Percentiles rank a stretch among this genome's conserved stretches.
phyloP scores from a whole-genome alignment of 2,329 filamentous ascomycete species.

The Fusarium sp. region DNA sequence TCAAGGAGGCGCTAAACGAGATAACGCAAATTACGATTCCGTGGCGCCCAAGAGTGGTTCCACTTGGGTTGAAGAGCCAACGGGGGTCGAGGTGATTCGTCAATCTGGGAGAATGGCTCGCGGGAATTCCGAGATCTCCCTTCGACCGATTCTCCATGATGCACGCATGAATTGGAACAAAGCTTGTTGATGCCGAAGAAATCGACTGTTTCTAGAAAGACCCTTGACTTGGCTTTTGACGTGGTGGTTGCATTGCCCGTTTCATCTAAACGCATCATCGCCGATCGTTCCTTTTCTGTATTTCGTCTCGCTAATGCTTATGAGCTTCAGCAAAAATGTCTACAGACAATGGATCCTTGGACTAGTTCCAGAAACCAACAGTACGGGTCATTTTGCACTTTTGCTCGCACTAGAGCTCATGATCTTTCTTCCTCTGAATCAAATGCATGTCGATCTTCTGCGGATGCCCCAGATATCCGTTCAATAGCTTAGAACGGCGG shows the following conservation, averaged over 20 bases:
- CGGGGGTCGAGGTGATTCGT: neutral
- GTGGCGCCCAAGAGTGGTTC: neutral
- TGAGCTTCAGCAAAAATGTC: neutral
- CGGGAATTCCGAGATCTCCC: slow-evolving; percentile 22
- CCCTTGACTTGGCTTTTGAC: neutral
- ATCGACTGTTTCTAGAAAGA: neutral
- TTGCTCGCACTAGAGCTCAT: neutral
- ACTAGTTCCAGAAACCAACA: neutral
- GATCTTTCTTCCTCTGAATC: neutral
- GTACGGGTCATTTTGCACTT: neutral
- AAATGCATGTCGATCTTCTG: neutral
- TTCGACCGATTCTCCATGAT: slow-evolving; percentile 1
- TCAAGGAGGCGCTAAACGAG: slow-evolving; percentile 13
- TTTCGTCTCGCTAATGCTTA: neutral
- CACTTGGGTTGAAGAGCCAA: neutral
- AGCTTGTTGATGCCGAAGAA: neutral
- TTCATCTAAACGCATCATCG: neutral
- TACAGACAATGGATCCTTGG: neutral
- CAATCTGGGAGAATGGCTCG: neutral
- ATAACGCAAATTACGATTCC: slow-evolving; percentile 17
- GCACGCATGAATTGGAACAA: neutral
- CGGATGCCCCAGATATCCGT: neutral
- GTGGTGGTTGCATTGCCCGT: neutral
- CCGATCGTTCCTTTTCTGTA: neutral
- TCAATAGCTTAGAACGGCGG: neutral